Conservation (phyloP, 352 stramenopile genomes). For the Phytophthora pistaciae region DNA sequence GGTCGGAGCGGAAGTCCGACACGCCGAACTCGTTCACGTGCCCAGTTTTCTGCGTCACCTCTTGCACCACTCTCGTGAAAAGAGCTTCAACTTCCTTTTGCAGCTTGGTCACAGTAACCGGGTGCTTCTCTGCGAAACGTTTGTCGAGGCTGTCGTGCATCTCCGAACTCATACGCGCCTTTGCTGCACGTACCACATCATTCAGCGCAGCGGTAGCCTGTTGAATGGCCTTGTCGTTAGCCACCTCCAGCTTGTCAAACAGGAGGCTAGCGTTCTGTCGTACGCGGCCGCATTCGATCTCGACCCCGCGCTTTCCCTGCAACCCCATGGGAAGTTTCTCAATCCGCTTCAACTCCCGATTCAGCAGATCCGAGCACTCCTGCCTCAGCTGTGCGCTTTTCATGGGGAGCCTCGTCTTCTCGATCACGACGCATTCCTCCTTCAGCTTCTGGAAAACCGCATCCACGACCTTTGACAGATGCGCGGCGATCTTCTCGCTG, state of each 20-base stretch:
- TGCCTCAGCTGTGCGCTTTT: conserved; percentile 56
- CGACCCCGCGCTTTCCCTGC: conserved; percentile 43
- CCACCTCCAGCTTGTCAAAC: conserved; percentile 79
- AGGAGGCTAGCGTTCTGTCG: conserved; percentile 67
- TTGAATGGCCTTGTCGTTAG: conserved; percentile 79
- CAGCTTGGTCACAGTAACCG: conserved; percentile 67
- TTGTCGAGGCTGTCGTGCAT: conserved; percentile 70
- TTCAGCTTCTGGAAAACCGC: conserved; percentile 62
- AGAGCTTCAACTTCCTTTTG: conserved; percentile 68
- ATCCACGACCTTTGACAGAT: conserved; percentile 67
- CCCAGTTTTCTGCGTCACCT: conserved; percentile 42
- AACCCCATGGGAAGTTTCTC: conserved; percentile 58
- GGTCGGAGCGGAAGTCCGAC: conserved; percentile 53
- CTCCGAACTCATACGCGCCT: conserved; percentile 69
- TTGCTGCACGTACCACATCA: conserved; percentile 62
- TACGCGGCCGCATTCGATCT: conserved; percentile 54
- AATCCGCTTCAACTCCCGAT: conserved; percentile 54
- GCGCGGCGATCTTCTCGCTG: conserved; percentile 66
- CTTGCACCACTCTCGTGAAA: conserved; percentile 33
- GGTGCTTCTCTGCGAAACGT: conserved; percentile 53
- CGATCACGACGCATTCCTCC: conserved; percentile 62
- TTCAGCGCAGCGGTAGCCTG: conserved; percentile 58
- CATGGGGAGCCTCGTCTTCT: conserved; percentile 72
- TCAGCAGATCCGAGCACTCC: conserved; percentile 60
- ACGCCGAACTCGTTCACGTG: conserved; percentile 34